Conservation (phyloP, 2,329 filamentous ascomycete genomes). For the Phoma sp. region DNA sequence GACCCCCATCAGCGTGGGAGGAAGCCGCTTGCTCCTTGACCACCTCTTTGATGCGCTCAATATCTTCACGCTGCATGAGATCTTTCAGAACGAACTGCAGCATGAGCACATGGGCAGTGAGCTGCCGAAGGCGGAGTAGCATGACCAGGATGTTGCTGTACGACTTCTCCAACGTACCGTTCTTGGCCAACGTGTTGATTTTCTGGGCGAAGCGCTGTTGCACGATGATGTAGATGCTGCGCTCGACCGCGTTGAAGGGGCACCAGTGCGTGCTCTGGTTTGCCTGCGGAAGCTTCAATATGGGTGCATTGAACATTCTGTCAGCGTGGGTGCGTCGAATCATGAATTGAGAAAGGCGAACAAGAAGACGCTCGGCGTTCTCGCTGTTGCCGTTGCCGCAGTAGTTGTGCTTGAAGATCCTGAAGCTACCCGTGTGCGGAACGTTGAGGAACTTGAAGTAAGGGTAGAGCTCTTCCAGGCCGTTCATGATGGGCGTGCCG, state of each 20-base stretch:
- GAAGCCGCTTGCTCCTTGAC: constrained; percentile 30
- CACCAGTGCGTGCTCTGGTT: constrained; percentile 52
- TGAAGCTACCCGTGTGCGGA: constrained; percentile 49
- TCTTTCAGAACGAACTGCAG: constrained; percentile 55
- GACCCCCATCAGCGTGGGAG: constrained; percentile 14
- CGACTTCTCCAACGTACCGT: constrained; percentile 2
- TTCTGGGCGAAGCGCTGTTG: constrained; percentile 50
- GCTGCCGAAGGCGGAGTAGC: constrained; percentile 59
- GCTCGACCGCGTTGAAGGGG: constrained; percentile 60
- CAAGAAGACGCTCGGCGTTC: constrained; percentile 43
- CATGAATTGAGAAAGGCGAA: constrained; percentile 56
- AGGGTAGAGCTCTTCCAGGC: constrained; percentile 39
- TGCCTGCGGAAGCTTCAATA: constrained; percentile 61
- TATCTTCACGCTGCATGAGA: constrained; percentile 54
- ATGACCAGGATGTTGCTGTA: constrained; percentile 38
- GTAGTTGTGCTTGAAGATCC: constrained; percentile 55
- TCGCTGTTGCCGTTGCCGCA: constrained; percentile 40
- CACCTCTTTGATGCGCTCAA: constrained; percentile 51
- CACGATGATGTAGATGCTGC: constrained; percentile 61
- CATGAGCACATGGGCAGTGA: constrained; percentile 58
- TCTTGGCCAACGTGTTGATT: constrained; percentile 48
- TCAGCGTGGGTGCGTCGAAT: constrained; percentile 63
- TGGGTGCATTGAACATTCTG: constrained; percentile 58
- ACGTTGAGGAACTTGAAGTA: constrained; percentile 56
- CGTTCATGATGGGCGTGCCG: constrained; percentile 52